phyloP scores from a whole-genome alignment of 2,329 filamentous ascomycete genomes.

The Alternaria rosae region DNA sequence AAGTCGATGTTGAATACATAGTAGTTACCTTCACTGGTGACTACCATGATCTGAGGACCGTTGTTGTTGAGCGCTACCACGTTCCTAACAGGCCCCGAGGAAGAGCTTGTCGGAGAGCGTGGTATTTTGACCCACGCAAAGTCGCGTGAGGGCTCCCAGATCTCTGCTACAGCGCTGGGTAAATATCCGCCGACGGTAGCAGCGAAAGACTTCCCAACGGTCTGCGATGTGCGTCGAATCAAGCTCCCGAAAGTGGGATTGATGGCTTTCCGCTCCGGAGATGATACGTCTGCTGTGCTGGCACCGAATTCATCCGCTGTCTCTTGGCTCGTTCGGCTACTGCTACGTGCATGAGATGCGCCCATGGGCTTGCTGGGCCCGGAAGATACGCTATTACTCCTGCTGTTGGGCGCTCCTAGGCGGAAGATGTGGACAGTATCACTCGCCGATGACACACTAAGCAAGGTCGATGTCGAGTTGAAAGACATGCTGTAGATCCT shows the following conservation, averaged over 20 bases:
- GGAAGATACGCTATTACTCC: slow-evolving; percentile 46
- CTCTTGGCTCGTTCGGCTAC: slow-evolving; percentile 52
- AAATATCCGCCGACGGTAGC: slow-evolving; percentile 91
- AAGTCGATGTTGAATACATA: slow-evolving; percentile 96
- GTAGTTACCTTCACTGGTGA: slow-evolving; percentile 93
- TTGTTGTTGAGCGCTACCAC: slow-evolving; percentile 98
- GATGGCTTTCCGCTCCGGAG: slow-evolving; percentile 48
- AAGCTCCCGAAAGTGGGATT: slow-evolving; percentile 88
- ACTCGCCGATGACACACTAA: slow-evolving; percentile 94
- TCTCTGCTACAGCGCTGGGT: slow-evolving; percentile 91
- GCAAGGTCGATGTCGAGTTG: slow-evolving; percentile 88
- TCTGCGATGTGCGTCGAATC: slow-evolving; percentile 91
- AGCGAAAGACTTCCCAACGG: slow-evolving; percentile 87
- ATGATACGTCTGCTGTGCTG: slow-evolving; percentile 38
- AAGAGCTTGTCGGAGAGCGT: slow-evolving; percentile 57
- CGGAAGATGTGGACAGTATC: slow-evolving; percentile 98
- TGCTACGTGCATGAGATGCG: slow-evolving; percentile 51
- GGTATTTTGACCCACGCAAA: slow-evolving; percentile 97
- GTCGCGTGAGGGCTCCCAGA: slow-evolving; percentile 94
- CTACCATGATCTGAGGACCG: slow-evolving; percentile 96
- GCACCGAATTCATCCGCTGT: slow-evolving; percentile 53
- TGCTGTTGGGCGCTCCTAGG: slow-evolving; percentile 56
- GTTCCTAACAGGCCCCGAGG: slow-evolving; percentile 70
- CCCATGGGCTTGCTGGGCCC: slow-evolving; percentile 29
- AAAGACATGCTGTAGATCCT: slow-evolving; percentile 99